Evolutionary conservation across 768 basidiomycete species (phyloP).

Genomic region (Leccinum disarticulatum): DNA sequence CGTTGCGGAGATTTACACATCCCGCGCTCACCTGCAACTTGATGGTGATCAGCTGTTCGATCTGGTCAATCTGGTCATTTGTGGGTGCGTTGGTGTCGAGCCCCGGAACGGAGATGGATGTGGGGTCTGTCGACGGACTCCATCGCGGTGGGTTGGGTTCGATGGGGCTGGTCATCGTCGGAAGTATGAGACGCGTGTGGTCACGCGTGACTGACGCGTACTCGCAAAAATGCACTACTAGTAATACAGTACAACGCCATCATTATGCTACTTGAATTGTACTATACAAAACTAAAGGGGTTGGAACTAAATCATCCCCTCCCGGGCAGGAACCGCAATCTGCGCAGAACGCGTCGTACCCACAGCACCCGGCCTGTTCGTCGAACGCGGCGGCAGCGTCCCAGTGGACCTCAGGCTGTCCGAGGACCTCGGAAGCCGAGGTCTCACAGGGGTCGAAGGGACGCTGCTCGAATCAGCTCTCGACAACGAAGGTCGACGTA

Average conservation of each 20-base stretch:
- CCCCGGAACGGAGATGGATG: constrained; percentile 66
- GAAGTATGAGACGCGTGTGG: constrained; percentile 13
- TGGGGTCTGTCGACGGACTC: constrained; percentile 62
- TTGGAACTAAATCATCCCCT: constrained; percentile 62
- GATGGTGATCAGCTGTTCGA: constrained; percentile 92
- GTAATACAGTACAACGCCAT: not conserved
- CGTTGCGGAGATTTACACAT: constrained; percentile 4
- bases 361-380: constrained; percentile 60
- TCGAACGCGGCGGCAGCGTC: constrained; percentile 65
- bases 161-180: constrained; percentile 41
- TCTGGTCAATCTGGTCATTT: constrained; percentile 87
- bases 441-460: constrained; percentile 12
- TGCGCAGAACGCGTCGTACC: constrained; percentile 45
- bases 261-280: no score
- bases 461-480: constrained; percentile 29
- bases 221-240: not conserved
- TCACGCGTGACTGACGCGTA: constrained; percentile 28
- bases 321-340: constrained; percentile 52
- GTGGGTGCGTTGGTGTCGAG: constrained; percentile 67
- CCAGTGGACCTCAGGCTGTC: constrained; percentile 40
- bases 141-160: constrained; percentile 66
- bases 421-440: constrained; percentile 31
- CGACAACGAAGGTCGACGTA: constrained; percentile 27
- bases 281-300: no score
- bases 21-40: constrained; percentile 68